Base-by-base conservation (phyloP, 2,329 filamentous ascomycete genomes). In the Neonectria faginata region DNA sequence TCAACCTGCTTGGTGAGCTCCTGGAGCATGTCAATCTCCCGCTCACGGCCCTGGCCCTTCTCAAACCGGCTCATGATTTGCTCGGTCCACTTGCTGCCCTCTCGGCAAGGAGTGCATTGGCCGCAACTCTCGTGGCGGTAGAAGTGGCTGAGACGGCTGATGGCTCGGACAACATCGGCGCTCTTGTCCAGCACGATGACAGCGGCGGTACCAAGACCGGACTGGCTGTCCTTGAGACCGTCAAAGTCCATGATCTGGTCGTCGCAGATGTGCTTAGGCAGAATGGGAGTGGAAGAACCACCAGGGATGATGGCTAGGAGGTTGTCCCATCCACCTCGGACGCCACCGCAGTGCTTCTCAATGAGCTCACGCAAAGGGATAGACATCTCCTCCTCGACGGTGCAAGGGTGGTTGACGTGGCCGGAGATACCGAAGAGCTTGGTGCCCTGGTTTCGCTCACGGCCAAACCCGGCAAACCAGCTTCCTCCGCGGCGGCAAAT, bases 111-210 rank as follows among this genome's bases (percentile, higher is more conserved):
- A 63, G 96, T 99, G 86, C 96, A 99, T 84, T 99, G 96, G 65
- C 96, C 96, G 81, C 96, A 99, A 71, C 91, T 94, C 86, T 99
- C 96, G 85, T 99, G 96, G 82, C 94, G 92, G 86, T 99, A 99
- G 86, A 99, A 99, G 80, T 95, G 93, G 75, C 92, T 93, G 74
- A 99, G 89, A 74, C 96, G 91, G 69, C 92, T 91, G 78, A 99
- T 98, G 77, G 93, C 93, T 70, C 95, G 92, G 72, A 99, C 94
- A 57, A 99, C 92, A 79, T 99, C 96, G 69, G 96, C 92, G 76
- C 91, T 95, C 87, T 98, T 97, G 84, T 99, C 96, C 92, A 99
- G 97, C 79, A 99, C 96, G 76, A 99, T 97, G 72, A 99, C 95
- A 63, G 96, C 96, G 4, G 96, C 96, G 7, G 96, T 99, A 73